Base-by-base conservation (phyloP, 2,329 filamentous ascomycete species). In the Trichoderma oligosporum region DNA sequence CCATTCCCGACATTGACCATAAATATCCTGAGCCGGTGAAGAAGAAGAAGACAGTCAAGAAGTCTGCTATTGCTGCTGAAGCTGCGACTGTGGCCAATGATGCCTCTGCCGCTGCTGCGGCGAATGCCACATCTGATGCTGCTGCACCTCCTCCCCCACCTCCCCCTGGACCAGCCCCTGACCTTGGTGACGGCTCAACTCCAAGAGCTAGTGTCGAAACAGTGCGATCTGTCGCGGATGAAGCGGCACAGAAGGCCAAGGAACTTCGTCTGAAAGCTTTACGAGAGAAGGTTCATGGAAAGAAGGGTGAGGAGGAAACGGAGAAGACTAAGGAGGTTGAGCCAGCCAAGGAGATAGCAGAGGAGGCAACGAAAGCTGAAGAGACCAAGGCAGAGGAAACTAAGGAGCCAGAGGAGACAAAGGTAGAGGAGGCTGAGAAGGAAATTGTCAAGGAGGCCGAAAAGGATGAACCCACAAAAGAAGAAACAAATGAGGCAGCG, bases 171-270 rank as follows among this genome's bases (percentile, higher is more conserved):
- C 63, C 65, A 4, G 61, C 62, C 14, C 59, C 61, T 16, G 60
- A 61, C n/a, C 52, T 66, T 12, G 67, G 68, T 41, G 54, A 63
- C 2, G 47, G 61, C 16, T 57, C 55, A 18, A 56, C 46, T 4
- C 51, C 51, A 12, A 45, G 51, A 12, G 42, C 36, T 18, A 57
- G 46, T 46, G 41, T 36, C 33, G 52, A 56, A 12, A 25, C 58
- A 18, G 70, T 82, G 47, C 75, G 76, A 61, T 81, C 78, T 65
- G 76, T 84, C 49, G 83, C 82, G 39, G 80, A 89, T 65, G 86
- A 91, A 68, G 84, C 81, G 47, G 84, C 84, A 0, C 73, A 79
- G 64, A 86, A 82, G 70, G 84, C 84, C 48, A 86, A 86, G 72
- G 77, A 84, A 63, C 73, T 79, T 62, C 78, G 78, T 56, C 74